A percentile compares a stretch with the other conserved stretches of the same genome.
These are phyloP conservation scores for Artemisia tridentata DNA, from an alignment of 129 eudicot species.

Conservation along the genomic window DNA sequence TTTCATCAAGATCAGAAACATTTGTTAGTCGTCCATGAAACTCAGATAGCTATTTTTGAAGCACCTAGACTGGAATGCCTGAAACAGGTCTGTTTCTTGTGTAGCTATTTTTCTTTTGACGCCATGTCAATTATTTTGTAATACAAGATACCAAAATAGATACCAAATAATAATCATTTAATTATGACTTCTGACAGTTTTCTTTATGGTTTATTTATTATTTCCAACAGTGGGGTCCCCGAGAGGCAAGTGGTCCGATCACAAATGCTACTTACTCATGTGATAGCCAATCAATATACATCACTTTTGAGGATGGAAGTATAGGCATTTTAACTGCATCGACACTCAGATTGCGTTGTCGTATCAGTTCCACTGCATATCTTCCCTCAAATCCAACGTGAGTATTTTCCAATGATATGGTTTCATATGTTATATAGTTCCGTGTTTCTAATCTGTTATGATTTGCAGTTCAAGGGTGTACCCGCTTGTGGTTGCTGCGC, in stretches of 20 bases:
- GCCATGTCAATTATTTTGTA: no score
- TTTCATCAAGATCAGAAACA: conserved; percentile 85
- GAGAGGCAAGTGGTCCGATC: conserved; percentile 71
- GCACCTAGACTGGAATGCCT: conserved; percentile 70
- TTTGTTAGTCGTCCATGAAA: conserved; percentile 67
- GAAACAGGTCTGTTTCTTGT: conserved; percentile 52
- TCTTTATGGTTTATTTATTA: neutral
- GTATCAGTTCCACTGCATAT: conserved; percentile 57
- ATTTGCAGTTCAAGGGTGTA: conserved; percentile 53
- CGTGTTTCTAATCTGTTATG: conserved; percentile 9
- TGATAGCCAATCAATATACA: conserved; percentile 73
- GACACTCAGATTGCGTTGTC: conserved; percentile 66
- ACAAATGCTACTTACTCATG: conserved; percentile 86
- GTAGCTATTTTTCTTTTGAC: no score
- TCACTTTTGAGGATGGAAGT: conserved; percentile 79
- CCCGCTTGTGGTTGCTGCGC: conserved; percentile 82
- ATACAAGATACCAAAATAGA: no score
- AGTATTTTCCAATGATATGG: neutral
- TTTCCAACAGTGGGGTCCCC: conserved; percentile 67
- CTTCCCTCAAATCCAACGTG: conserved; percentile 70
- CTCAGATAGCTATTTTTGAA: conserved; percentile 84
- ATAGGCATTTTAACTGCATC: conserved; percentile 71
- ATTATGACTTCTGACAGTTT: neutral
- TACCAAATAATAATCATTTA: no score
- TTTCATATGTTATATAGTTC: conserved; percentile 12